phyloP scores from a whole-genome alignment of 345 rosid genomes.

The Eucalyptus coolabah region DNA sequence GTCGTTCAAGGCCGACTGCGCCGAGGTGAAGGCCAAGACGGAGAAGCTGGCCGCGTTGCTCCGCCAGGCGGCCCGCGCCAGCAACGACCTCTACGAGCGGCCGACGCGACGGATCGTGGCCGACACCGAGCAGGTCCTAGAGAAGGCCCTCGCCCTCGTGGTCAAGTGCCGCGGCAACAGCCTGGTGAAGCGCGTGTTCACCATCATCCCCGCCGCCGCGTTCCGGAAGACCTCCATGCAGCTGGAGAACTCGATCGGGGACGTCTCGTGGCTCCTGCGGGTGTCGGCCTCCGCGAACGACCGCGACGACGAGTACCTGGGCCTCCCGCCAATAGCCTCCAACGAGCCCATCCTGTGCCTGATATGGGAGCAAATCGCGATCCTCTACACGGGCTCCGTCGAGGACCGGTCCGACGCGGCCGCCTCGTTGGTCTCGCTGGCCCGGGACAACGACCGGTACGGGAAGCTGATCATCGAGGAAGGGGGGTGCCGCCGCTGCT shows the following conservation, averaged over 20 bases:
- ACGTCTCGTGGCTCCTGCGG: slow-evolving; percentile 67
- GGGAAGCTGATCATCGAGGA: slow-evolving; percentile 77
- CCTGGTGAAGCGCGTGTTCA: slow-evolving; percentile 59
- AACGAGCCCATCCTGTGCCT: slow-evolving; percentile 82
- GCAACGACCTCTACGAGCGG: slow-evolving; percentile 62
- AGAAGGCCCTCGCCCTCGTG: slow-evolving; percentile 47
- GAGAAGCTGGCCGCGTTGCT: slow-evolving; percentile 59
- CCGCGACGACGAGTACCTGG: slow-evolving; percentile 55
- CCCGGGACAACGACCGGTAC: slow-evolving; percentile 68
- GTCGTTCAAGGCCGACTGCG: slow-evolving; percentile 67
- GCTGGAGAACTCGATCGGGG: slow-evolving; percentile 72
- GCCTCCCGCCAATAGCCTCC: slow-evolving; percentile 78
- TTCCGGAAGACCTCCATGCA: slow-evolving; percentile 51
- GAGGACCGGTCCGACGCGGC: slow-evolving; percentile 68
- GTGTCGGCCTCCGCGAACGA: slow-evolving; percentile 50
- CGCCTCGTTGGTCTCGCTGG: slow-evolving; percentile 66
- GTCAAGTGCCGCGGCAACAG: slow-evolving; percentile 62
- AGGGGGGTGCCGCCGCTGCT: slow-evolving; percentile 72
- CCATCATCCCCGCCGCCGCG: slow-evolving; percentile 75
- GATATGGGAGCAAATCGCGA: slow-evolving; percentile 83
- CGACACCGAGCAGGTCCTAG: slow-evolving; percentile 67
- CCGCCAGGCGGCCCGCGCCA: slow-evolving; percentile 73
- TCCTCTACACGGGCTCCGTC: slow-evolving; percentile 45
- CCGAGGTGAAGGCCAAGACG: slow-evolving; percentile 54
- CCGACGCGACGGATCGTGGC: slow-evolving; percentile 71